phyloP scores from a whole-genome alignment of 768 basidiomycete species.

The Butyriboletus loyo region DNA sequence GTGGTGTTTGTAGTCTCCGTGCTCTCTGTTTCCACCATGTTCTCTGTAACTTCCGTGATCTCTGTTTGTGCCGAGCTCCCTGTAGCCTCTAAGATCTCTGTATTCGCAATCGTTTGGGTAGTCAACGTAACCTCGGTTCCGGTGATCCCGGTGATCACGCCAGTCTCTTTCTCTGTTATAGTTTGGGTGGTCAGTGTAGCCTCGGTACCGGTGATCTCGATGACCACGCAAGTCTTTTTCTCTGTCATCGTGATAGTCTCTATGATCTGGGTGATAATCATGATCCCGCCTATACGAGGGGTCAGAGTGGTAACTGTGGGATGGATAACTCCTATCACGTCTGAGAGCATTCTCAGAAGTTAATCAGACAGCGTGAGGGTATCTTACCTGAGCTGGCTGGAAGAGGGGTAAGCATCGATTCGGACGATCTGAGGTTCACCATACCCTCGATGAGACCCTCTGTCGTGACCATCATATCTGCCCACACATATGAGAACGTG shows the following conservation, averaged over 20 bases:
- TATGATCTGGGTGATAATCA: conserved; percentile 21
- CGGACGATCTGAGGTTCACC: conserved; percentile 27
- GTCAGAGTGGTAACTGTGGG: conserved; percentile 22
- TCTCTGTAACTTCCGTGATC: conserved; percentile 11
- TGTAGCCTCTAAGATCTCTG: conserved; percentile 11
- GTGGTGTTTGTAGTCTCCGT: conserved; percentile 10
- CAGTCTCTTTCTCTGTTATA: conserved; percentile 12
- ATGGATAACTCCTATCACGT: conserved; percentile 25
- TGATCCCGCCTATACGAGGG: conserved; percentile 23
- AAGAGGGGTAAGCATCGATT: conserved; percentile 22
- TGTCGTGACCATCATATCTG: conserved; percentile 28
- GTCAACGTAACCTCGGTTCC: conserved; percentile 17
- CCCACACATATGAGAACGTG: conserved; percentile 1
- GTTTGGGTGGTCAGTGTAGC: conserved; percentile 15
- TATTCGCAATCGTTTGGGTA: conserved; percentile 14
- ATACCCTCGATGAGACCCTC: conserved; percentile 21
- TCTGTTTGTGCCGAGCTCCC: conserved; percentile 6
- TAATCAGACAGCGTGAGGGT: background rate
- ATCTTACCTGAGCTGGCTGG: conserved; percentile 19
- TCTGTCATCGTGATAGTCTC: conserved; percentile 22
- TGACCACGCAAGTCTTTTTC: conserved; percentile 17
- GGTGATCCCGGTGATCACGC: conserved; percentile 20
- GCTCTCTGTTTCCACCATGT: conserved; percentile 14
- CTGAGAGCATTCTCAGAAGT: conserved; percentile 12
- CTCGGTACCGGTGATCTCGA: conserved; percentile 22